Percentiles rank a stretch among this genome's conserved stretches.
phyloP scores from a whole-genome alignment of 176 grass and related monocot species.

The Saccharum officinarum region DNA sequence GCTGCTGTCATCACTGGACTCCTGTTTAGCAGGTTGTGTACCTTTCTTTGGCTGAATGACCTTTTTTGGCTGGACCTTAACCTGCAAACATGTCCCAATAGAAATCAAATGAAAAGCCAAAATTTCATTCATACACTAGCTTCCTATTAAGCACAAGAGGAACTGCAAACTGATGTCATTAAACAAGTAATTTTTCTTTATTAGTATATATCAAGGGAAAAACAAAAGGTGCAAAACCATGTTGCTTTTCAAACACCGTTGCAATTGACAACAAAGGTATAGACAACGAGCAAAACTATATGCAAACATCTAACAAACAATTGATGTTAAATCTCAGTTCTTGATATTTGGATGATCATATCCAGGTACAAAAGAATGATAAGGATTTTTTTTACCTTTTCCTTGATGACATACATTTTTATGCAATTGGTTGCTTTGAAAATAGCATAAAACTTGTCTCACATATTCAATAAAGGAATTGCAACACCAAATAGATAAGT shows the following conservation, averaged over 20 bases:
- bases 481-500: neutral
- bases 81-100: too few relatives aligned
- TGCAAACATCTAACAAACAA: neutral
- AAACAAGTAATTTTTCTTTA: too few relatives aligned
- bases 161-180: too few relatives aligned
- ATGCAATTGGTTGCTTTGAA: neutral
- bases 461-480: neutral
- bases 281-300: neutral
- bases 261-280: neutral
- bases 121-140: too few relatives aligned
- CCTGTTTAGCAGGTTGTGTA: too few relatives aligned
- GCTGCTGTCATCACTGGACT: too few relatives aligned
- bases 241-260: neutral
- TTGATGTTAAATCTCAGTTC: neutral
- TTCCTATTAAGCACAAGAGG: too few relatives aligned
- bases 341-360: neutral
- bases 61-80: too few relatives aligned
- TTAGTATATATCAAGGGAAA: neutral
- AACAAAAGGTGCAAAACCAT: neutral
- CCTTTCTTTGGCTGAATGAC: too few relatives aligned
- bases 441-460: neutral
- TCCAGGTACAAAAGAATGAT: neutral
- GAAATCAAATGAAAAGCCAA: too few relatives aligned
- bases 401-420: neutral
- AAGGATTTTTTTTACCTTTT: neutral